Base-by-base conservation (phyloP, 352 stramenopile genomes). In the Phytopythium oedochilum region DNA sequence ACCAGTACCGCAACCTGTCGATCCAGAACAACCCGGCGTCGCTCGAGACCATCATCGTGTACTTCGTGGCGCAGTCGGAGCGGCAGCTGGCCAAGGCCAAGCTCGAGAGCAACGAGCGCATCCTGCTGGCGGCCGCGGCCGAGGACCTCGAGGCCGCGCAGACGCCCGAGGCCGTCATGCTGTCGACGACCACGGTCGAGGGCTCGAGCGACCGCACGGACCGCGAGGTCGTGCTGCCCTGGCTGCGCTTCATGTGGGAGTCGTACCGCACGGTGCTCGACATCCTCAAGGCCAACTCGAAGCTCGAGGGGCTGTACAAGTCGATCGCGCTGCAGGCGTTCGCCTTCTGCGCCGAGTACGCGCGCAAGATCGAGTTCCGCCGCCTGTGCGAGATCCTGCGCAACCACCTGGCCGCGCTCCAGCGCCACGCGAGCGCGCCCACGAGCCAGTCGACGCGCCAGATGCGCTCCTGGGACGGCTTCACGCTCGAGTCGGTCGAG, bases 191-290 rank as follows among this genome's bases (percentile, higher is more conserved):
- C 70, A 98, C 89, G 36, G 93, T 96, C 28, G 94, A 99, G 66
- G 92, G 92, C 35, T 93, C 86, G 42, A 97, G 96, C 64, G 94
- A 98, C 66, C 89, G 97, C 65, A 96, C 91, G 15, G 96, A 99
- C 68, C 91, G 94, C 23, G 84, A 97, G 45, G 73, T 98, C 28
- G 78, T 99, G 23, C 83, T 98, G 32, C 89, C 89, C 5, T 75
- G 68, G 68, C 76, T 98, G 49, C 86, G 88, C 53, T 99, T 99
- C 67, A 89, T 98, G 57, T 99, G 97, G 96, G 97, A 99, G 68
- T 97, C 91, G 20, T 99, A 99, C 82, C 85, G 97, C 44, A 97
- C 94, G 36, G 91, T 99, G 34, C 73, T 99, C 18, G 97, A 99
- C 66, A 98, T 99, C 58, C 74, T 99, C 20, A 96, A 97, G 69